Evolutionary conservation across 495 filamentous ascomycete genomes (phyloP).

Genomic region (Neurospora pannonica): DNA sequence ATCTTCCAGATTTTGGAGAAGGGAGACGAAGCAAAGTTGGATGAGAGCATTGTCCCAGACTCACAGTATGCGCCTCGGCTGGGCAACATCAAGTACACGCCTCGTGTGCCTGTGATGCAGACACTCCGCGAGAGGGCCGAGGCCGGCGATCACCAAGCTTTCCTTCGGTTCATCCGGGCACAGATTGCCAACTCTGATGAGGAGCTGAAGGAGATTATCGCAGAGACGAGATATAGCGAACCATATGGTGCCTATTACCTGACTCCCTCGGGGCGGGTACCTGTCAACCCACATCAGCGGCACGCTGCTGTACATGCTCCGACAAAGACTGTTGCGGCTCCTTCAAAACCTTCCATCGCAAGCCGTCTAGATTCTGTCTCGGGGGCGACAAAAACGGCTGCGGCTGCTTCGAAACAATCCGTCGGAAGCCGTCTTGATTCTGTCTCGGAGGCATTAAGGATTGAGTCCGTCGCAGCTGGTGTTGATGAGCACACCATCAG

Average conservation of each 20-base stretch:
- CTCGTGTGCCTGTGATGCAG: constrained; percentile 72
- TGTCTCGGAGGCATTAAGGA: background rate
- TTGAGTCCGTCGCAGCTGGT: background rate
- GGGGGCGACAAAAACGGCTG: background rate
- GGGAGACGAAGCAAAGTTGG: constrained; percentile 52
- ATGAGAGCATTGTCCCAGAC: constrained; percentile 47
- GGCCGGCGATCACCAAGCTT: constrained; percentile 25
- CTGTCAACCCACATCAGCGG: background rate
- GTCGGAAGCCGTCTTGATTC: background rate
- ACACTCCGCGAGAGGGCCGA: constrained; percentile 35
- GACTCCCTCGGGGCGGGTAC: background rate
- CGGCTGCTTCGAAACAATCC: background rate
- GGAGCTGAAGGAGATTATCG: constrained; percentile 66
- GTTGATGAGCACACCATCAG: background rate
- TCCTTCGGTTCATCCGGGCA: constrained; percentile 62
- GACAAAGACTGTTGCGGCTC: background rate
- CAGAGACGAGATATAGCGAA: constrained; percentile 30
- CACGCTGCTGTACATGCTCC: background rate
- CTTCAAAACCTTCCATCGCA: background rate
- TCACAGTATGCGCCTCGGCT: constrained; percentile 37
- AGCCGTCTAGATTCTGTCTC: background rate
- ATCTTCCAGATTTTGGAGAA: constrained; percentile 62
- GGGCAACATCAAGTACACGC: constrained; percentile 53
- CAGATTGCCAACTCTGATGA: constrained; percentile 71
- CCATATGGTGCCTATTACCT: background rate